Evolutionary conservation across 1,284 basidiomycete species (phyloP).

Genomic region (Boletus holoroseus): DNA sequence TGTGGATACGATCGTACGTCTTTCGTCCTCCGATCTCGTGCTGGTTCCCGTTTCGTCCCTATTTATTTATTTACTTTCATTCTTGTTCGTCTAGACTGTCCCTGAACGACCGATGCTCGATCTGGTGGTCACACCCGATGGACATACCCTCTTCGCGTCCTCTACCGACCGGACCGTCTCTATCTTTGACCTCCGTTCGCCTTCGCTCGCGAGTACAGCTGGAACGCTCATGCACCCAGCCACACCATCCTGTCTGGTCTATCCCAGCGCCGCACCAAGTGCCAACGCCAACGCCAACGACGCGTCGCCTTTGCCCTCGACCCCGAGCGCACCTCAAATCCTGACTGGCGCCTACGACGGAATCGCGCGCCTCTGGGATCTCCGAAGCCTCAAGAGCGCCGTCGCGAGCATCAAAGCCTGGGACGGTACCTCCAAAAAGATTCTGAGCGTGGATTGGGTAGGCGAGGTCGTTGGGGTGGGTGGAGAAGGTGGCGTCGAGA

Average conservation of each 20-base stretch:
- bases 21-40: neutral
- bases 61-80: no score
- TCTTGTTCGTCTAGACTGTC: conserved; percentile 41
- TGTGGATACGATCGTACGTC: conserved; percentile 48
- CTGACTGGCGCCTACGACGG: conserved; percentile 83
- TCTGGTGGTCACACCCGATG: conserved; percentile 42
- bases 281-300: neutral
- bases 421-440: conserved; percentile 51
- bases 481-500: conserved; percentile 78
- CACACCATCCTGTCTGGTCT: conserved; percentile 69
- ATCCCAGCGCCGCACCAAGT: conserved; percentile 27
- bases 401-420: conserved; percentile 65
- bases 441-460: conserved; percentile 74
- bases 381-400: conserved; percentile 61
- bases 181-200: conserved; percentile 58
- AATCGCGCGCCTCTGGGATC: conserved; percentile 80
- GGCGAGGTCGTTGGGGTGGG: conserved; percentile 68
- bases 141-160: conserved; percentile 47
- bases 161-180: conserved; percentile 68
- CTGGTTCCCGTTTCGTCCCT: no score
- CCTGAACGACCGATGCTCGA: conserved; percentile 70
- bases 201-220: conserved; percentile 39
- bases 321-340: conserved; percentile 41
- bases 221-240: conserved; percentile 62
- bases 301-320: neutral